phyloP scores from a whole-genome alignment of 805 yeast species.

The Sungouiella blattae region DNA sequence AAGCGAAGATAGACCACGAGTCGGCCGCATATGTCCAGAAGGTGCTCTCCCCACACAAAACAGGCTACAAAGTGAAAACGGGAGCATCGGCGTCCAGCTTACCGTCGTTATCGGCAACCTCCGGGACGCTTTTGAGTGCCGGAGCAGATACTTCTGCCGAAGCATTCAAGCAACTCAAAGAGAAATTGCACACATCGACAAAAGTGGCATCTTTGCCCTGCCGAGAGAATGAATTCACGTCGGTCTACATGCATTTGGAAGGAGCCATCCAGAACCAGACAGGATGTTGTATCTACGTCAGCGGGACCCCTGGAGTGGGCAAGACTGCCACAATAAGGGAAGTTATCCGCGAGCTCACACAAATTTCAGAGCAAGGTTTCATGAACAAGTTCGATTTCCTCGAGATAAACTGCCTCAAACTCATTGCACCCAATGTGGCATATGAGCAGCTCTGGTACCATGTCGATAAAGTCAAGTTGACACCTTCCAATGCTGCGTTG shows the following conservation, averaged over 20 bases:
- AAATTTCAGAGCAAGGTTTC: slow-evolving; percentile 23
- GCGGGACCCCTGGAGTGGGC: slow-evolving; percentile 98
- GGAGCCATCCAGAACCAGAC: slow-evolving; percentile 64
- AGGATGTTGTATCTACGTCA: slow-evolving; percentile 83
- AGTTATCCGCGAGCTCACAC: slow-evolving; percentile 61
- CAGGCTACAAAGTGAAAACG: slow-evolving; percentile 23
- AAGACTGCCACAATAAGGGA: slow-evolving; percentile 92
- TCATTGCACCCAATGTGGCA: slow-evolving; percentile 73
- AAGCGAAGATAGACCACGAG: slow-evolving; percentile 12
- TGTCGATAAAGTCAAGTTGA: slow-evolving; percentile 53
- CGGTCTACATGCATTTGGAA: slow-evolving; percentile 65
- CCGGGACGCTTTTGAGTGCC: not conserved
- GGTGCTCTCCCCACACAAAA: slow-evolving; percentile 20
- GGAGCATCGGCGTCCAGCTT: slow-evolving; percentile 17
- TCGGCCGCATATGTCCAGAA: slow-evolving; percentile 14
- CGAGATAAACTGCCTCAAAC: slow-evolving; percentile 88
- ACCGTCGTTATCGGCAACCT: slow-evolving; percentile 17
- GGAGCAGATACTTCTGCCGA: slow-evolving; percentile 24
- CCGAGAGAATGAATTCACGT: slow-evolving; percentile 76
- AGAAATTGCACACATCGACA: slow-evolving; percentile 42
- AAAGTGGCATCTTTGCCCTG: slow-evolving; percentile 66
- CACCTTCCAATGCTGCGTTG: slow-evolving; percentile 62
- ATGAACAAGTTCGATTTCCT: slow-evolving; percentile 58
- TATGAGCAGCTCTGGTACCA: slow-evolving; percentile 82
- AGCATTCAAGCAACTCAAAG: slow-evolving; percentile 37